phyloP scores from a whole-genome alignment of 1,284 basidiomycete species.

The Meripilus lineatus region DNA sequence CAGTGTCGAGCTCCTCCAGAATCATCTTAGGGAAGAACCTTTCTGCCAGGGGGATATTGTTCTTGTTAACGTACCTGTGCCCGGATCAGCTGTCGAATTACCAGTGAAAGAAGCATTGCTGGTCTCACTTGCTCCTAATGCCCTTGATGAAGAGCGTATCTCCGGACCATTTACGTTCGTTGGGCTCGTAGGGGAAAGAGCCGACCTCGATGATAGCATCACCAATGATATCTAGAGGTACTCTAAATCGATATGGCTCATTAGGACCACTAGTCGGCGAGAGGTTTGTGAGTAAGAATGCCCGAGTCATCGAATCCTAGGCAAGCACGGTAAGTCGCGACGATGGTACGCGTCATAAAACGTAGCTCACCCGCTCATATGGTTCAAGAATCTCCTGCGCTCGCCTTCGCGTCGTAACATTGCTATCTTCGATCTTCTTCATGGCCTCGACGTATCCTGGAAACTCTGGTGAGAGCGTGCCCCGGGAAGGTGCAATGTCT shows the following conservation, averaged over 20 bases:
- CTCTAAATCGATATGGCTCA: constrained; percentile 53
- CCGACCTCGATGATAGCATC: constrained; percentile 64
- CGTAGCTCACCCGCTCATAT: constrained; percentile 47
- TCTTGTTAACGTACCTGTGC: constrained; percentile 64
- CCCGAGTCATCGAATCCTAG: constrained; percentile 65
- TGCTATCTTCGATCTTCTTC: constrained; percentile 56
- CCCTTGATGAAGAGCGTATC: constrained; percentile 78
- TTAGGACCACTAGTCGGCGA: constrained; percentile 19
- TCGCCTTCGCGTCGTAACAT: constrained; percentile 54
- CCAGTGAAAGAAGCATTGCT: neutral
- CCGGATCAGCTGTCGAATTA: constrained; percentile 1
- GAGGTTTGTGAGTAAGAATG: constrained; percentile 84
- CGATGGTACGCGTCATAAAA: neutral
- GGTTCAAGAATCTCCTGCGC: constrained; percentile 61
- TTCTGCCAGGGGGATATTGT: constrained; percentile 53
- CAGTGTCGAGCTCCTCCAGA: constrained; percentile 51
- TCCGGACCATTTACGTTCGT: constrained; percentile 56
- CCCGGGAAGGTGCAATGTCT: constrained; percentile 74
- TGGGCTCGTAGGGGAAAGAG: constrained; percentile 65
- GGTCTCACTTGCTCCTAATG: constrained; percentile 64
- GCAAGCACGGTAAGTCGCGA: constrained; percentile 1
- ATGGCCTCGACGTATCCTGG: constrained; percentile 64
- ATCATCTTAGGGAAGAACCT: constrained; percentile 66
- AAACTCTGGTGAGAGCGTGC: constrained; percentile 62
- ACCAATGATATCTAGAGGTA: constrained; percentile 67